These are phyloP conservation scores for Zygosaccharomyces bailii DNA, from an alignment of 805 yeast species.

Conservation along the genomic window DNA sequence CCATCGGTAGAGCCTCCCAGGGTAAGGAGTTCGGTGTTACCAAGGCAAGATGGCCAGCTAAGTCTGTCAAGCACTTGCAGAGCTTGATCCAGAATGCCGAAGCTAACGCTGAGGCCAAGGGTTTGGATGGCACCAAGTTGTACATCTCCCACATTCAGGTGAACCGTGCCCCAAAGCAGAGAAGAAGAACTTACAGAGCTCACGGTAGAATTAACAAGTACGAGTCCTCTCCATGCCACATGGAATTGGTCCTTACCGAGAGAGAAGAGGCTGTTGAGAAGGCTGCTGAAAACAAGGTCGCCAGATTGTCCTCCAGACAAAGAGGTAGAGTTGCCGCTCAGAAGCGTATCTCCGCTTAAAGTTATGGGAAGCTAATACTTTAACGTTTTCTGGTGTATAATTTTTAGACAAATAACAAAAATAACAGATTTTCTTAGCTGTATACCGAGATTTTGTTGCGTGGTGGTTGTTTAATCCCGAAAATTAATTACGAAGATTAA, in stretches of 20 bases:
- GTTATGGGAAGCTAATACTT: constrained; percentile 7
- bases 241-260: constrained; percentile 95
- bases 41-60: constrained; percentile 99
- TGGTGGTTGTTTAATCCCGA: not conserved
- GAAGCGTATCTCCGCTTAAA: constrained; percentile 76
- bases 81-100: constrained; percentile 96
- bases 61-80: constrained; percentile 92
- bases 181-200: constrained; percentile 99
- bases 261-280: constrained; percentile 90
- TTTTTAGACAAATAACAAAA: constrained; percentile 4
- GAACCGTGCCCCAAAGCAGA: constrained; percentile 99
- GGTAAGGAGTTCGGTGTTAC: constrained; percentile 99
- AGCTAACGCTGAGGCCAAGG: constrained; percentile 98
- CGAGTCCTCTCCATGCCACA: constrained; percentile 98
- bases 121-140: constrained; percentile 92
- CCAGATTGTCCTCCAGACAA: constrained; percentile 86
- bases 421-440: constrained; percentile 7
- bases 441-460: not conserved
- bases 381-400: constrained; percentile 10
- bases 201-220: constrained; percentile 99
- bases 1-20: constrained; percentile 99
- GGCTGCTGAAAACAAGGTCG: constrained; percentile 68
- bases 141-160: constrained; percentile 98
- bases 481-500: not conserved
- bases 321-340: constrained; percentile 85